These are phyloP conservation scores for Boletus subparvulus DNA, from an alignment of 768 basidiomycete genomes.

Conservation along the genomic window DNA sequence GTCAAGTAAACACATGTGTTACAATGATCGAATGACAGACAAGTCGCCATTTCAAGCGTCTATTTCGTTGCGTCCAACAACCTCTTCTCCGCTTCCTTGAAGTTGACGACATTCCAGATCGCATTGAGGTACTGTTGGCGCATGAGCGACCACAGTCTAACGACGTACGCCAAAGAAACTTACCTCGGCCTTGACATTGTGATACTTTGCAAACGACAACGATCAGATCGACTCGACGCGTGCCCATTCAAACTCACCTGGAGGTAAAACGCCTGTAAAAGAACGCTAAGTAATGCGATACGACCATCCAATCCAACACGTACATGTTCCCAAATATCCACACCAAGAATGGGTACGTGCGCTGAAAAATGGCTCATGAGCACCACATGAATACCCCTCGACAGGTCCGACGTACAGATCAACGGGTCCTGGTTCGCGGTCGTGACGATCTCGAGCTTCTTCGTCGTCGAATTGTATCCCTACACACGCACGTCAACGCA, in stretches of 20 bases:
- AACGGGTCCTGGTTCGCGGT: conserved; percentile 97
- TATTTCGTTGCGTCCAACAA: conserved; percentile 39
- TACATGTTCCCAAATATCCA: conserved; percentile 97
- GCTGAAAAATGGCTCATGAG: conserved; percentile 41
- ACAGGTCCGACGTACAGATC: conserved; percentile 41
- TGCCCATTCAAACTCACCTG: conserved; percentile 13
- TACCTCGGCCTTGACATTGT: conserved; percentile 93
- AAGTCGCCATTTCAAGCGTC: background rate
- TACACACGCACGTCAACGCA: conserved; percentile 25
- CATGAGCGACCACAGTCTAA: conserved; percentile 3
- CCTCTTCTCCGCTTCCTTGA: conserved; percentile 81
- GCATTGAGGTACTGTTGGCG: conserved; percentile 78
- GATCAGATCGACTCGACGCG: background rate
- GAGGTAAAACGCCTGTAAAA: conserved; percentile 64
- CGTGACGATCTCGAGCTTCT: conserved; percentile 86
- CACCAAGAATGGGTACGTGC: conserved; percentile 88
- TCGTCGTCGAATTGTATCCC: conserved; percentile 66
- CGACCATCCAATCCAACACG: conserved; percentile 30
- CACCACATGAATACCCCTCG: background rate
- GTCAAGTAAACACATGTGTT: conserved; percentile 5
- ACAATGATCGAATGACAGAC: conserved; percentile 5
- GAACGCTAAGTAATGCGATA: conserved; percentile 1
- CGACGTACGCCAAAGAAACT: conserved; percentile 33
- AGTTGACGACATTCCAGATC: conserved; percentile 97
- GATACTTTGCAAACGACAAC: conserved; percentile 53